Evolutionary conservation across 768 basidiomycete genomes (phyloP).

Genomic region (Boletus bicolor): DNA sequence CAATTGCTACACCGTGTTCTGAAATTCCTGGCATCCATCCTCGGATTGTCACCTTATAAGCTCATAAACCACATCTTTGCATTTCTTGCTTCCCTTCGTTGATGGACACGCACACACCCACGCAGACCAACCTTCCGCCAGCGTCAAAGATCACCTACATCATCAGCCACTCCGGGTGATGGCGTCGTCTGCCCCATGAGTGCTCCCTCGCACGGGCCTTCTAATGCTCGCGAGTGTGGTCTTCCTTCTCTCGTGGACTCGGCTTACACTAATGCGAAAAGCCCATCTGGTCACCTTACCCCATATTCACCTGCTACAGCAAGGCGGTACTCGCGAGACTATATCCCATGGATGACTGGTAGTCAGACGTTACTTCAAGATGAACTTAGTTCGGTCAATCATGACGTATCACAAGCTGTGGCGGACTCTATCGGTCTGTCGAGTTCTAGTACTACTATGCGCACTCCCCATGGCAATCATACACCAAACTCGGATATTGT

Average conservation of each 20-base stretch:
- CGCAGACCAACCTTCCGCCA: background rate
- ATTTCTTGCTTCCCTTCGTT: conserved; percentile 3
- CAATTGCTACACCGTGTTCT: conserved; percentile 1
- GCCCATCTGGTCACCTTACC: conserved; percentile 20
- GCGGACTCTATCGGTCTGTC: background rate
- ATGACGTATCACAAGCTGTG: background rate
- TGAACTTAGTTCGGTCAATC: conserved; percentile 11
- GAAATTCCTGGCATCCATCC: conserved; percentile 1
- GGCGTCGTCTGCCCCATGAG: conserved; percentile 16
- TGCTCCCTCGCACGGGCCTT: conserved; percentile 1
- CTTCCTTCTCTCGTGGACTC: conserved; percentile 12
- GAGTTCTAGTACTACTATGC: background rate
- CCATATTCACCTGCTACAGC: conserved; percentile 13
- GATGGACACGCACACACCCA: background rate
- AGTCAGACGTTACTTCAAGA: conserved; percentile 16
- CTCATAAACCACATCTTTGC: background rate
- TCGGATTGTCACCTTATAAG: background rate
- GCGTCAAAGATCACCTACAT: background rate
- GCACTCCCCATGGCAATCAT: background rate
- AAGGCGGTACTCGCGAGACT: conserved; percentile 11
- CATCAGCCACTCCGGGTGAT: background rate
- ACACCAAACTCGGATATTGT: background rate
- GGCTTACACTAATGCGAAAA: conserved; percentile 11
- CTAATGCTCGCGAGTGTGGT: background rate
- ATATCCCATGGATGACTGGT: conserved; percentile 3